Evolutionary conservation across 2,329 filamentous ascomycete species (phyloP), one percentile per base, ranked within the genome.

Genomic region (Cytospora piceae): DNA sequence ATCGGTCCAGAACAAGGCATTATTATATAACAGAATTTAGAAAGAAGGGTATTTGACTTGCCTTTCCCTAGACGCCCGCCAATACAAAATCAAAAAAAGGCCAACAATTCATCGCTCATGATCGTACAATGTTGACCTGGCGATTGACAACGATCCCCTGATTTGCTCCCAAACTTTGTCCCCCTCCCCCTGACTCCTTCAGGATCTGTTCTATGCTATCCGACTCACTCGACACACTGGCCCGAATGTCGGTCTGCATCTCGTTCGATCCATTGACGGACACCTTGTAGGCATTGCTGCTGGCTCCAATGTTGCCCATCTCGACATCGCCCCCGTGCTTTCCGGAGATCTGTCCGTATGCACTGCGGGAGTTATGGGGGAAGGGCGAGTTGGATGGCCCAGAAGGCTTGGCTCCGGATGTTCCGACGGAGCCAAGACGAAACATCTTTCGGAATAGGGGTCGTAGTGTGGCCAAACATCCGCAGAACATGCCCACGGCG

Each of bases 361-460:
- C 58, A n/a, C 59, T 64, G 11, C 66, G 63, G 11, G 63, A 61
- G 54, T 57, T 62, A 22, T 54, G 57, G 14, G 63, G 58, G 39
- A 67, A 67, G 2, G 57, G 62, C 22, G 61, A 34, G 14, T 53
- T 52, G 29, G 54, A 54, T 1, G 34, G 58, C 3, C 57, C 55
- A 3, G 29, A 53, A 1, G 66, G 57, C 58, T 63, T 67, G 49
- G 29, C n/a, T n/a, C 29, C 51, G 17, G 54, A 58, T 22, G 54
- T 65, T 17, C 65, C 65, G 14, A 65, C 20, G 15, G 65, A 65
- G 15, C 62, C 65, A 14, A 67, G 58, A 17, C 62, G 65, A 58
- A 67, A 62, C 14, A 67, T 54, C n/a, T 58, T 61, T 5, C 65
- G 58, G 37, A 67, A 65, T 6, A 67, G 62, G 20, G 65, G 65